A percentile compares a stretch with the other conserved stretches of the same genome.
These are phyloP conservation scores for Cladosporium sp. DNA, from an alignment of 2,329 filamentous ascomycete genomes.

Conservation along the genomic window DNA sequence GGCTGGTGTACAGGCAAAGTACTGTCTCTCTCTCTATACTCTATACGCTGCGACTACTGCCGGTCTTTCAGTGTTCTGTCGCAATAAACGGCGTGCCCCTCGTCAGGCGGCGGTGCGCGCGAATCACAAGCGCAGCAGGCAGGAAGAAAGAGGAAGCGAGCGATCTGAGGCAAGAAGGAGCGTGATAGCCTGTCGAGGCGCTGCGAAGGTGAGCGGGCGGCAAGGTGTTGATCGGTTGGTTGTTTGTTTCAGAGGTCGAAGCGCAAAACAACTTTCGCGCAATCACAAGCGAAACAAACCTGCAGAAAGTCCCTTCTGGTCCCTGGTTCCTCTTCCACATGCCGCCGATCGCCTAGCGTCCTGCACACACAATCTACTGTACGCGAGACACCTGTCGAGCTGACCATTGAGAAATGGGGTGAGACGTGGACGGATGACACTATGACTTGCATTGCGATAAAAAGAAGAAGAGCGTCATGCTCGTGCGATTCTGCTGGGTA, in stretches of 20 bases:
- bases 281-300: slow-evolving; percentile 2
- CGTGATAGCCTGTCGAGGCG: neutral
- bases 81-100: slow-evolving; percentile 3
- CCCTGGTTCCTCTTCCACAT: neutral
- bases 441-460: slow-evolving; percentile 6
- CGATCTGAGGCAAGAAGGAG: slow-evolving; percentile 8
- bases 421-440: slow-evolving; percentile 4
- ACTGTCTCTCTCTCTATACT: neutral
- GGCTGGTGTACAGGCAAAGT: neutral
- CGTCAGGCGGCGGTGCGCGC: slow-evolving; percentile 14
- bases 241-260: neutral
- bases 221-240: slow-evolving; percentile 7
- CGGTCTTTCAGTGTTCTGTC: slow-evolving; percentile 1
- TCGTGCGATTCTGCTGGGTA: slow-evolving; percentile 15
- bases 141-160: neutral
- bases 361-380: neutral
- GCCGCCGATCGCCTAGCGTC: neutral
- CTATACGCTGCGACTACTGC: neutral
- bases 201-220: neutral
- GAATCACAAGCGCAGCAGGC: neutral
- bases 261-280: neutral
- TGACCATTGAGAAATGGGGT: slow-evolving; percentile 1
- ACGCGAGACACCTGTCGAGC: neutral
- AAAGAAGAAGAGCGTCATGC: slow-evolving; percentile 12
- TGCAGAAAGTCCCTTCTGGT: neutral